These are phyloP conservation scores for Sarocladium brachiariae DNA, from an alignment of 2,329 filamentous ascomycete species.

Conservation along the genomic window DNA sequence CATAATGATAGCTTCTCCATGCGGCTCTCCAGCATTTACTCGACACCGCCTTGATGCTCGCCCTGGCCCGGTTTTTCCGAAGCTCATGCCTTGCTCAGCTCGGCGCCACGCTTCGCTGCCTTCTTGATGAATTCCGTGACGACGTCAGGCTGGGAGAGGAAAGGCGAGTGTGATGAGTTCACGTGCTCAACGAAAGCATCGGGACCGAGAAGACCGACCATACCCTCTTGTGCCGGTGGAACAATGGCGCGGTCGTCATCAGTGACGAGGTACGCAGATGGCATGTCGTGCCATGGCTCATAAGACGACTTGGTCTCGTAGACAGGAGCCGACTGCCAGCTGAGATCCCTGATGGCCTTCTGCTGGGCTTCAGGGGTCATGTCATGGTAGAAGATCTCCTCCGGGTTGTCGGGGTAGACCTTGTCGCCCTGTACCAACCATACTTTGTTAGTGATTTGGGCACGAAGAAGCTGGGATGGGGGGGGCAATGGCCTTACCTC, in stretches of 20 bases:
- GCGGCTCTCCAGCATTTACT: too few relatives aligned
- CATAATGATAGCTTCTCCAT: too few relatives aligned
- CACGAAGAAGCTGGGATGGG: too few relatives aligned
- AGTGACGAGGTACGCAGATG: not conserved
- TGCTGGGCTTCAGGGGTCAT: not conserved
- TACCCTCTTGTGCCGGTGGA: constrained; percentile 1
- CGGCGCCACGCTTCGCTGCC: not conserved
- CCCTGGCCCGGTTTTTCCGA: too few relatives aligned
- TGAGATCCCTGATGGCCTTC: not conserved
- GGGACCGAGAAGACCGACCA: not conserved
- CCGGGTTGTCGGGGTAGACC: constrained; percentile 2
- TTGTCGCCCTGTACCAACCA: constrained; percentile 5
- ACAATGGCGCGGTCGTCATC: constrained; percentile 5
- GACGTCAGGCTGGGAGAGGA: constrained; percentile 3
- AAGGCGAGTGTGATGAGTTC: constrained; percentile 2
- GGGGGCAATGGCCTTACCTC: not conserved
- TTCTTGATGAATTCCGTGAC: not conserved
- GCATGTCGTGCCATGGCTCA: constrained; percentile 7
- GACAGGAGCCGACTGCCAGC: constrained; percentile 2
- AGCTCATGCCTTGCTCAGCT: not conserved
- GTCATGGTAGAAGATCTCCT: constrained; percentile 7
- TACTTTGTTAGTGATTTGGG: too few relatives aligned
- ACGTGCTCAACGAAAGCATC: constrained; percentile 1
- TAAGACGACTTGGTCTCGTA: not conserved
- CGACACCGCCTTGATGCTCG: too few relatives aligned